Conservation (phyloP, 805 yeast species). For the Danielozyma ontarioensis region DNA sequence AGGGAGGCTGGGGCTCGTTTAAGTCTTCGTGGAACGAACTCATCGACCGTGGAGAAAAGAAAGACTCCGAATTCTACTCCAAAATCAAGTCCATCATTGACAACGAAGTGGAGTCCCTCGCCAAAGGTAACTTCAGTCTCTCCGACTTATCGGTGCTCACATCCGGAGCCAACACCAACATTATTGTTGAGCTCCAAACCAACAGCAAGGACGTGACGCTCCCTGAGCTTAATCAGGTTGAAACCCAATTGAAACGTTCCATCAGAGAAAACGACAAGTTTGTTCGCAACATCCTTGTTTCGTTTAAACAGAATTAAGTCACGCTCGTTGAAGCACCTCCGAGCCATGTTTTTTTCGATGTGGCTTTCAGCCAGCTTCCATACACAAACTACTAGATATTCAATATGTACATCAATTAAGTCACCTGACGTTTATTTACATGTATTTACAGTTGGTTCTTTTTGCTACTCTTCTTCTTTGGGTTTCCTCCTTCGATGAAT, state of each 20-base stretch:
- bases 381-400: background rate
- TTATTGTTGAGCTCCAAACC: constrained; percentile 26
- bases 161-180: constrained; percentile 54
- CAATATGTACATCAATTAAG: too few relatives aligned
- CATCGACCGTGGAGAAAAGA: constrained; percentile 64
- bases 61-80: constrained; percentile 44
- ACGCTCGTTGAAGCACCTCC: too few relatives aligned
- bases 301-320: constrained; percentile 24
- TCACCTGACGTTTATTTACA: too few relatives aligned
- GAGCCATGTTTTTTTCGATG: too few relatives aligned
- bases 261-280: constrained; percentile 37
- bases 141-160: constrained; percentile 44
- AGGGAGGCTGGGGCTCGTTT: constrained; percentile 79
- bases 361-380: too few relatives aligned
- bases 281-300: constrained; percentile 36
- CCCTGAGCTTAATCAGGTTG: constrained; percentile 26
- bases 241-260: constrained; percentile 23
- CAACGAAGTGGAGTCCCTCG: constrained; percentile 17
- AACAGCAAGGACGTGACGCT: constrained; percentile 20
- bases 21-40: constrained; percentile 67
- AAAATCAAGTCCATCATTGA: constrained; percentile 36
- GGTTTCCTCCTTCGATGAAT: constrained; percentile 57
- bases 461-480: constrained; percentile 16
- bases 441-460: constrained; percentile 2
- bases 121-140: constrained; percentile 28